phyloP scores from a whole-genome alignment of 2,329 filamentous ascomycete genomes.

The Pleoardoris graminearum region DNA sequence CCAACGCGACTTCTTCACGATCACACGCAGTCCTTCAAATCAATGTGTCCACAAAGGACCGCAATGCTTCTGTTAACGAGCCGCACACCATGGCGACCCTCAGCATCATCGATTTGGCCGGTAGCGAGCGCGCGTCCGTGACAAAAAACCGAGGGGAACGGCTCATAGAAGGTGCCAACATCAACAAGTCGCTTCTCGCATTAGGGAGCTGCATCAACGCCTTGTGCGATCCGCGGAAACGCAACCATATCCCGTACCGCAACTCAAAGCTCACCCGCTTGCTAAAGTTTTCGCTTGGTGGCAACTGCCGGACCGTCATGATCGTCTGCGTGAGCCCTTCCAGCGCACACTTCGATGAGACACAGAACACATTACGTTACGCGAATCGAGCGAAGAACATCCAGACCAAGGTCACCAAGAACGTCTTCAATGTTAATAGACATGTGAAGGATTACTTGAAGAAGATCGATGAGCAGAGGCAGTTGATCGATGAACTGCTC shows the following conservation, averaged over 20 bases:
- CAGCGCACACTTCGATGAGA: conserved; percentile 96
- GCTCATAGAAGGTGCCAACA: conserved; percentile 92
- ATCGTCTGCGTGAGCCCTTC: conserved; percentile 98
- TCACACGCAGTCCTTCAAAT: conserved; percentile 98
- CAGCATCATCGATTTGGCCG: conserved; percentile 96
- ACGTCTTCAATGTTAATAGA: conserved; percentile 98
- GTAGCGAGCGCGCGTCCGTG: conserved; percentile 91
- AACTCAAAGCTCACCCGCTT: conserved; percentile 96
- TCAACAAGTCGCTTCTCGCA: conserved; percentile 96
- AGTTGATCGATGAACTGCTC: conserved; percentile 93
- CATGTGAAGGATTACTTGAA: conserved; percentile 99
- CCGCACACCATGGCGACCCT: conserved; percentile 97
- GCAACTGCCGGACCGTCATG: conserved; percentile 99
- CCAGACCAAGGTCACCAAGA: conserved; percentile 98
- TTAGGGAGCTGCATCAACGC: conserved; percentile 98
- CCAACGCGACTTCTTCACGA: conserved; percentile 94
- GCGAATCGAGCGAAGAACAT: conserved; percentile 99
- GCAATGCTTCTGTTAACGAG: conserved; percentile 89
- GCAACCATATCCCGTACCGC: conserved; percentile 92
- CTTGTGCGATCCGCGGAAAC: conserved; percentile 87
- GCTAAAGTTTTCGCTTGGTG: conserved; percentile 94
- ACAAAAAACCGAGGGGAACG: conserved; percentile 95
- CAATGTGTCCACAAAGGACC: conserved; percentile 91
- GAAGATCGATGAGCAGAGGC: conserved; percentile 98
- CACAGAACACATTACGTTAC: conserved; percentile 95